These are phyloP conservation scores for Ceratobasidium theobromae DNA, from an alignment of 1,284 basidiomycete genomes.

Conservation along the genomic window DNA sequence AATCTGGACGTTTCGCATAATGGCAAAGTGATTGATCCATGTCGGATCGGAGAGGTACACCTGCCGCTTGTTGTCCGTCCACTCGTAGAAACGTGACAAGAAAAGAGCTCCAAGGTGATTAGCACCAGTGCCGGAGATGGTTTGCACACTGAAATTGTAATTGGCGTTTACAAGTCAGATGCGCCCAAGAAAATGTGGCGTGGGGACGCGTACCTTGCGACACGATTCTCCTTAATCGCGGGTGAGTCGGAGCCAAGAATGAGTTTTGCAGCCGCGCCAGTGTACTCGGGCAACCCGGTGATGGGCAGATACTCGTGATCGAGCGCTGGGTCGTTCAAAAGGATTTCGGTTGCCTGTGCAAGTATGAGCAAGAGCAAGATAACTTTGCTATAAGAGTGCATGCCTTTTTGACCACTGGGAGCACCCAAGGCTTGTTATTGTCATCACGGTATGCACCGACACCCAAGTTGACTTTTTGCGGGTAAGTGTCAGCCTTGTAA, in stretches of 20 bases:
- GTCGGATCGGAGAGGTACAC: constrained; percentile 89
- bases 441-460: constrained; percentile 90
- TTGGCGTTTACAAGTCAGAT: background rate
- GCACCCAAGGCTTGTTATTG: constrained; percentile 81
- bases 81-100: constrained; percentile 81
- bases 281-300: constrained; percentile 83
- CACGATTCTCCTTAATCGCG: constrained; percentile 70
- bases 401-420: constrained; percentile 90
- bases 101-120: constrained; percentile 92
- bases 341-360: constrained; percentile 68
- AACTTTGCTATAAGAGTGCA: constrained; percentile 34
- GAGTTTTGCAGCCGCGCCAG: constrained; percentile 74
- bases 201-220: constrained; percentile 45
- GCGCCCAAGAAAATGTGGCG: constrained; percentile 2
- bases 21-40: constrained; percentile 92
- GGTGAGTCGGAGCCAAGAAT: constrained; percentile 76
- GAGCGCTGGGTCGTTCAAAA: constrained; percentile 70
- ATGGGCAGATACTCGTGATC: constrained; percentile 97
- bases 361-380: constrained; percentile 40
- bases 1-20: constrained; percentile 83
- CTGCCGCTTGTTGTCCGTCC: constrained; percentile 58
- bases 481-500: constrained; percentile 79
- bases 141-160: constrained; percentile 67
- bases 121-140: constrained; percentile 94
- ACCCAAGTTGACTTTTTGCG: constrained; percentile 89